These are phyloP conservation scores for Areca catechu DNA, from an alignment of 176 grass and related monocot species.

Conservation along the genomic window DNA sequence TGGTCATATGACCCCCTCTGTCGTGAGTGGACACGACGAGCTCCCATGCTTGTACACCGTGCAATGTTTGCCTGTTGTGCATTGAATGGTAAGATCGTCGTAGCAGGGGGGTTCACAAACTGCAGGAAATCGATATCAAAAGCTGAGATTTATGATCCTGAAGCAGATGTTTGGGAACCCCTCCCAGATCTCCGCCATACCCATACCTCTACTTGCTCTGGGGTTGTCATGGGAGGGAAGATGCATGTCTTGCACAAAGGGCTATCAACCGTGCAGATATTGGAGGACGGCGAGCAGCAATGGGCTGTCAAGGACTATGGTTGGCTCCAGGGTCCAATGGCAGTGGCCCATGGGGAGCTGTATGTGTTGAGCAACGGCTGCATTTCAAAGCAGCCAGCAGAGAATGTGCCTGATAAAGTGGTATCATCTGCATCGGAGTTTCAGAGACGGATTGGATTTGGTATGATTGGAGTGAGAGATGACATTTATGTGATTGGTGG, in stretches of 20 bases:
- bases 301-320: conserved; percentile 82
- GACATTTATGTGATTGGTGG: conserved; percentile 85
- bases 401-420: conserved; percentile 67
- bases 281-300: conserved; percentile 46
- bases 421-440: conserved; percentile 78
- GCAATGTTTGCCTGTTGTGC: conserved; percentile 93
- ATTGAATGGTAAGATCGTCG: conserved; percentile 79
- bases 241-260: conserved; percentile 97
- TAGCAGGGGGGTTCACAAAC: conserved; percentile 87
- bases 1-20: conserved; percentile 82
- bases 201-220: conserved; percentile 86
- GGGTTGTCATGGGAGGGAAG: conserved; percentile 74
- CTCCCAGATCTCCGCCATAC: conserved; percentile 70
- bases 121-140: conserved; percentile 76
- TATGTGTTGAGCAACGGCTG: conserved; percentile 92
- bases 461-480: conserved; percentile 76
- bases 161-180: conserved; percentile 61
- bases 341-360: conserved; percentile 61
- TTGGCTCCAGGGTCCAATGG: conserved; percentile 91
- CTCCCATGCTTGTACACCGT: conserved; percentile 74
- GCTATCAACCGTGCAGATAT: conserved; percentile 80
- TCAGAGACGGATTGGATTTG: conserved; percentile 86
- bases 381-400: conserved; percentile 71
- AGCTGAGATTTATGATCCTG: conserved; percentile 85
- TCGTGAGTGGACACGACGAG: conserved; percentile 44